Conservation (phyloP, 2,329 filamentous ascomycete species). For the Triangularia verruculosa region DNA sequence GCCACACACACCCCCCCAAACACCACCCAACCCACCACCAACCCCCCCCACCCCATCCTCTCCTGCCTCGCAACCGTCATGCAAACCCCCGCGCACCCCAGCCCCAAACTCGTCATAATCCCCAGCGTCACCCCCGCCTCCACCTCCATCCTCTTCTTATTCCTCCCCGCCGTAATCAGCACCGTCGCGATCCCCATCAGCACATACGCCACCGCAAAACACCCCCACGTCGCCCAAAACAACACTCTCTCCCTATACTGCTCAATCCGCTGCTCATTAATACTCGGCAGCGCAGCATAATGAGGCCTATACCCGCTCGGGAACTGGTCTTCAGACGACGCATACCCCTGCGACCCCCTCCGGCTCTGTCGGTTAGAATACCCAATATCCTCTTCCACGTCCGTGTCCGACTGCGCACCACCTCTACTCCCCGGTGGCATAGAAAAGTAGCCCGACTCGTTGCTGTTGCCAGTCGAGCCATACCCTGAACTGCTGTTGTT, state of each 20-base stretch:
- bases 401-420: slow-evolving; percentile 24
- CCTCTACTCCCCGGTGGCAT: slow-evolving; percentile 30
- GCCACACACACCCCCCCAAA: slow-evolving; percentile 47
- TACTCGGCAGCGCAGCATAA: slow-evolving; percentile 51
- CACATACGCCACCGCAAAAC: slow-evolving; percentile 58
- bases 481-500: slow-evolving; percentile 12
- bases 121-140: slow-evolving; percentile 70
- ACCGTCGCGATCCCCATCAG: slow-evolving; percentile 63
- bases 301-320: slow-evolving; percentile 52
- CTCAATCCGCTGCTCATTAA: slow-evolving; percentile 49
- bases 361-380: slow-evolving; percentile 9
- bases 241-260: slow-evolving; percentile 55
- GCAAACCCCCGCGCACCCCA: slow-evolving; percentile 59
- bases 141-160: slow-evolving; percentile 66
- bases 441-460: slow-evolving; percentile 26
- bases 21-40: slow-evolving; percentile 41
- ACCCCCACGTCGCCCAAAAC: slow-evolving; percentile 49
- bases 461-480: slow-evolving; percentile 21
- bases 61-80: slow-evolving; percentile 54
- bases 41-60: slow-evolving; percentile 41
- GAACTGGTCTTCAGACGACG: slow-evolving; percentile 42
- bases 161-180: slow-evolving; percentile 65
- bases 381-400: slow-evolving; percentile 47
- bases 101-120: slow-evolving; percentile 63
- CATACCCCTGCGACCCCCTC: slow-evolving; percentile 29